Base-by-base conservation (phyloP, 805 yeast species). In the Pichia gijzeniarum region DNA sequence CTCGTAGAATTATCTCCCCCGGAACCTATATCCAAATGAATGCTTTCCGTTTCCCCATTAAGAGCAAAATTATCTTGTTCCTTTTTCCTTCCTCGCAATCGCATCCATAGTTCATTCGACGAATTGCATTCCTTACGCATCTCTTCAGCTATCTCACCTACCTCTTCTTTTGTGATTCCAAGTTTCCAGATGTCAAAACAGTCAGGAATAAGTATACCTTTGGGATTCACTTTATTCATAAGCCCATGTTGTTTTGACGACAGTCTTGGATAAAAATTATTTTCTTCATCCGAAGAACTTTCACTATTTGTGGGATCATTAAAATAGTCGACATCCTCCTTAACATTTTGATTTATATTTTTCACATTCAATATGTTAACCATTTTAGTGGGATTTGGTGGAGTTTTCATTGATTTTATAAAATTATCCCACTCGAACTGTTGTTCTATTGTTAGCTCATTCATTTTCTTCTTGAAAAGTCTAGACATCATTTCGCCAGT, bases 21-120 rank as follows among this genome's bases (percentile, higher is more conserved):
- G 36, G 63, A 67, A 22, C 69, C 73, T 39, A 64, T 69, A 48
- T 63, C 59, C 1, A 56, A 66, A 37, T 62, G 65, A 36, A 59
- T 61, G 13, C 38, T 58, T 59, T n/a, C 49, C 48, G 22, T 49
- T 56, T 2, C 47, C 43, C 4, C 47, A 42, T 4, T 41, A 19
- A 19, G 1, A 18, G 39, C 39, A 19, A 56, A 58, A 19, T 48
- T 54, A 12, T 10, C 6, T 12, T 13, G 16, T 9, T 30, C 33
- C n/a, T 9, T 30, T 30, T 6, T 28, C 25, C 39, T 35, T n/a
- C 41, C 38, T 10, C 14, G 31, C 14, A 41, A 10, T 12, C 17
- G 14, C 19, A 17, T 27, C 34, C 30, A 38, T 13, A 40, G 17
- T 7, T 18, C 14, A 9, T 14, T 38, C 5, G 38, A 40, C 13